Evolutionary conservation across 2,329 filamentous ascomycete genomes (phyloP), one percentile per base, ranked within the genome.

Genomic region (Verticillium nonalfalfae): DNA sequence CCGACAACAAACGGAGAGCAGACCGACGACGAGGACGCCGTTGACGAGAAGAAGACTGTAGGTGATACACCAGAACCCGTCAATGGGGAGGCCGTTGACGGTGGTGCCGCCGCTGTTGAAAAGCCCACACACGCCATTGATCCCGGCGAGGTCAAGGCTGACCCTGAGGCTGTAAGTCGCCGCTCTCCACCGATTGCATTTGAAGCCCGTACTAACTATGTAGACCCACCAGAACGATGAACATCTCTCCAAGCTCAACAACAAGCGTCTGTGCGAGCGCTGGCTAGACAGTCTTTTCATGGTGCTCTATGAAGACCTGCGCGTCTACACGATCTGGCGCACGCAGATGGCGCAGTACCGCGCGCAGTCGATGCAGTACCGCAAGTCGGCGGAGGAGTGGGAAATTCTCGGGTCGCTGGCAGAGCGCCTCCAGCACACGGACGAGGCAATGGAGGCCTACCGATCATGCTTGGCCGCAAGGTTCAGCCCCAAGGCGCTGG

Each of bases 201-300:
- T 39, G 1, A 56, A 10, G 68, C 74, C 61, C 73, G 60, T 60
- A 26, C 34, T 50, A 33, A 35, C 26, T 35, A 10, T 14, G 13
- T 67, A 90, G 88, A 78, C 78, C 15, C 82, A 87, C 62, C 81
- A 85, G 34, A 84, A 85, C 6, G 87, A 92, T 66, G 85, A 89
- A 61, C 83, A 90, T 67, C 90, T 96, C 68, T 93, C 93, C 7
- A 91, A 94, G 68, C 92, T 99, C 72, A 95, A 96, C 73, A 97
- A 97, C 76, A 99, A 99, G 79, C 89, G 95, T 1, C 85, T 99
- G 1, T 99, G 95, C 71, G 95, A 99, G 76, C 88, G 95, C 68
- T 99, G 95, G 95, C 84, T 99, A 2, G 95, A 99, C 76, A 98
- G 96, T 70, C 83, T 99, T 26, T 99, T 99, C 79, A 99, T 99